Base-by-base conservation (phyloP, 129 eudicot species). In the Centrapalus pauciflorus region DNA sequence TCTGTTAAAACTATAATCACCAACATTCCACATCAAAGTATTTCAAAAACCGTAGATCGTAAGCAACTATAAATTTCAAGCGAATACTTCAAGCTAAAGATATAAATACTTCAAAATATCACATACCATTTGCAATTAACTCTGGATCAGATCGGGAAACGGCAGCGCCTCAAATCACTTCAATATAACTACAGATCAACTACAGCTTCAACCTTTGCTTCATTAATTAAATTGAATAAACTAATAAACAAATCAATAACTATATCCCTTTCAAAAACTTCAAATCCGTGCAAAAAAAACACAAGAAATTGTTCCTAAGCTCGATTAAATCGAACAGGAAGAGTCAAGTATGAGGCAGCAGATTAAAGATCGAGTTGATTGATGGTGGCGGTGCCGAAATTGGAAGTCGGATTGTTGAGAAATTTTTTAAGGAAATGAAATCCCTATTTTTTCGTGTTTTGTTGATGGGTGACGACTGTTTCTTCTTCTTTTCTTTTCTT, bases 81-180 rank as follows among this genome's bases (percentile, higher is more conserved):
- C 25, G 16, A 72, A 33, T 48, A 19, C 52, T 46, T 5, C 24
- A 51, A 19, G 28, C 20, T 23, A 71, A 48, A 19, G 2, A 33
- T 50, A 63, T 20, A 5, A 62, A 37, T 26, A 71, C n/a, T 28
- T 11, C 0, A 17, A 3, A 10, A 38, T 8, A 49, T 2, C 41
- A 58, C 69, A 33, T 75, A 75, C 79, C 79, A 75, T 75, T 49
- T 19, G 72, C 72, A 73, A 33, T 45, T 46, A 38, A 19, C 33
- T 43, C 17, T 1, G 62, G 79, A 67, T 67, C 79, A 75, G 79
- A 75, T 75, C 79, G 46, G 62, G 35, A 73, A 64, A 64, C 57
- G 72, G 71, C 66, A 20, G 35, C 78, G 58, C 41, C 10, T 23
- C 55, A 50, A 67, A 66, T 12, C 45, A 75, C 69, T 58, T 57